Conservation (phyloP, 2,329 filamentous ascomycete genomes). For the Penicillium hesseltinei region DNA sequence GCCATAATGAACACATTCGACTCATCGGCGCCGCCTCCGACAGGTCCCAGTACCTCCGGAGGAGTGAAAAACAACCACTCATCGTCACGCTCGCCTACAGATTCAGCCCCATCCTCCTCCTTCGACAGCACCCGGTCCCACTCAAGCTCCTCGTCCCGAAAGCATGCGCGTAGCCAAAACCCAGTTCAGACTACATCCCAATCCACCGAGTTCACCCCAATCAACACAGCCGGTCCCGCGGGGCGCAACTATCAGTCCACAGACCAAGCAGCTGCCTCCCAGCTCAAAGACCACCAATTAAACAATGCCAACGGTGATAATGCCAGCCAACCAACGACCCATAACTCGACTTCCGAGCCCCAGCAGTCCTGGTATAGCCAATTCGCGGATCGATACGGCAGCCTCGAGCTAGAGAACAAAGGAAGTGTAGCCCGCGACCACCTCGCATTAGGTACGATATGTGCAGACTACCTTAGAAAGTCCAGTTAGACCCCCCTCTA, state of each 20-base stretch:
- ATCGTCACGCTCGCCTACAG: constrained; percentile 22
- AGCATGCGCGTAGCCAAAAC: constrained; percentile 16
- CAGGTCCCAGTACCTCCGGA: constrained; percentile 11
- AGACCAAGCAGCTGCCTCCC: not conserved
- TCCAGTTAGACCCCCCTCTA: constrained; percentile 1
- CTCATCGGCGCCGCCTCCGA: constrained; percentile 25
- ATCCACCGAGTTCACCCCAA: constrained; percentile 34
- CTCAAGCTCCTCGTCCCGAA: constrained; percentile 22
- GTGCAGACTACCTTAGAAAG: not conserved
- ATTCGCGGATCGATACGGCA: constrained; percentile 59
- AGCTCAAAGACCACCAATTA: not conserved
- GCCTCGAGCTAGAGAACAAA: constrained; percentile 64
- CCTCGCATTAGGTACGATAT: constrained; percentile 56
- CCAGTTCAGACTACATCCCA: constrained; percentile 10
- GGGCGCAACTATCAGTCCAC: constrained; percentile 37
- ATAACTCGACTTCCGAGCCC: constrained; percentile 14
- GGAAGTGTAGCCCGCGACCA: constrained; percentile 65
- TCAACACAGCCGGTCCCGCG: constrained; percentile 24
- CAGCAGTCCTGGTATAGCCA: constrained; percentile 47
- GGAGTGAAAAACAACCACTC: constrained; percentile 18
- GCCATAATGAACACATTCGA: constrained; percentile 37
- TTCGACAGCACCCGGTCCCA: constrained; percentile 24
- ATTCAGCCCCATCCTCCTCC: constrained; percentile 27
- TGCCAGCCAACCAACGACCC: constrained; percentile 2
- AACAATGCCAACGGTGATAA: not conserved